Evolutionary conservation across 805 yeast genomes (phyloP).

Genomic region (Schwanniomyces vanrijiae): DNA sequence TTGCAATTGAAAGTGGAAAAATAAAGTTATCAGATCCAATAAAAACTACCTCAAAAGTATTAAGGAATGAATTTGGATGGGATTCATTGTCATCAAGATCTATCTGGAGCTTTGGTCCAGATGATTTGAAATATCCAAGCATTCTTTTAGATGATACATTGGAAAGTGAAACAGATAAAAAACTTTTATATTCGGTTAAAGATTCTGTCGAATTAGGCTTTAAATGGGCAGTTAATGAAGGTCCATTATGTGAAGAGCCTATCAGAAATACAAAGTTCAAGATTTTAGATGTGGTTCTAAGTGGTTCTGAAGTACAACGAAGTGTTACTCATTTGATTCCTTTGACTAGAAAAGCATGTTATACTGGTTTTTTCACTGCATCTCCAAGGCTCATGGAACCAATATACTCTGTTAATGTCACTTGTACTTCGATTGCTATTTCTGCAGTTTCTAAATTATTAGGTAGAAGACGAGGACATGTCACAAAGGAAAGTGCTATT

Average conservation of each 20-base stretch:
- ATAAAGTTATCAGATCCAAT: conserved; percentile 34
- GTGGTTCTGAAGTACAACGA: conserved; percentile 47
- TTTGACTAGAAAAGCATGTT: conserved; percentile 80
- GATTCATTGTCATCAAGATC: conserved; percentile 82
- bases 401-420: conserved; percentile 56
- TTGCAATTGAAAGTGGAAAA: conserved; percentile 55
- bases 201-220: conserved; percentile 74
- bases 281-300: conserved; percentile 59
- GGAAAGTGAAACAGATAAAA: conserved; percentile 64
- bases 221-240: conserved; percentile 78
- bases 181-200: conserved; percentile 42
- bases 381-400: conserved; percentile 85
- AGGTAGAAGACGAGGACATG: conserved; percentile 65
- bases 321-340: conserved; percentile 75
- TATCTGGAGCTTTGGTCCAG: conserved; percentile 70
- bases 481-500: conserved; percentile 49
- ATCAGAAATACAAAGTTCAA: conserved; percentile 69
- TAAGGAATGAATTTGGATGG: conserved; percentile 68
- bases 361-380: conserved; percentile 75
- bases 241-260: conserved; percentile 90
- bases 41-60: conserved; percentile 50
- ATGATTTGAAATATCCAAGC: conserved; percentile 46
- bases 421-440: conserved; percentile 52
- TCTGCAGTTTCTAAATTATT: conserved; percentile 50
- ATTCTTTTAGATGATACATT: conserved; percentile 70